Base-by-base conservation (phyloP, 108 stramenopile species). In the Mediolabrus comicus region DNA sequence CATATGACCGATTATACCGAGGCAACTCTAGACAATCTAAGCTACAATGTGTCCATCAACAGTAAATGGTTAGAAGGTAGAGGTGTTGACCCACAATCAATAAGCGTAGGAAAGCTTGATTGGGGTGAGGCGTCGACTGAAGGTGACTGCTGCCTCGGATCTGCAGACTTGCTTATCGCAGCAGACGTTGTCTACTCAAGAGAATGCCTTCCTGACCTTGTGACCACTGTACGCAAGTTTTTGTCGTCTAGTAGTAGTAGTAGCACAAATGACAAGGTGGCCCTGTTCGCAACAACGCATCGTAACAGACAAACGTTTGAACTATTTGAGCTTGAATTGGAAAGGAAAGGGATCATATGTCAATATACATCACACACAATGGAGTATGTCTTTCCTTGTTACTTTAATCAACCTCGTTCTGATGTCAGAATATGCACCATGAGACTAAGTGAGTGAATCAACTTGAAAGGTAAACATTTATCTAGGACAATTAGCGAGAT, bases 1-100 rank as follows among this genome's bases (percentile, higher is more conserved):
- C 75, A 80, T 52, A 81, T 89, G 69, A 92, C 91, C 1, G 91
- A 92, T 78, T 92, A 79, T 59, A 86, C 91, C 5, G 67, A 65
- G 2, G 82, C 63, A 55, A 75, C 72, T 49, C 53, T 85, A 29
- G 60, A 75, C 26, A 92, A 92, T 77, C 17, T 92, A 69, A 52
- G 62, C 25, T 79, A 84, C 63, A 92, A 89, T 66, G 76, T 87
- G 30, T 55, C 39, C 0, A 62, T 76, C 24, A 91, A 88, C 59
- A 32, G 62, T 51, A 54, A 71, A 11, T 87, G 84, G 89, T 59
- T 86, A 1, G 30, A 14, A 17, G 54, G 55, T 7, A 46, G 60
- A 64, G 77, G 71, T 16, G 71, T 65, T 35, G 54, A 32, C 19
- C 53, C 59, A 24, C 51, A 52, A 10, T 19, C 0, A 32, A 32